Evolutionary conservation across 352 stramenopile species (phyloP).

Genomic region (Pythium phragmiticola): DNA sequence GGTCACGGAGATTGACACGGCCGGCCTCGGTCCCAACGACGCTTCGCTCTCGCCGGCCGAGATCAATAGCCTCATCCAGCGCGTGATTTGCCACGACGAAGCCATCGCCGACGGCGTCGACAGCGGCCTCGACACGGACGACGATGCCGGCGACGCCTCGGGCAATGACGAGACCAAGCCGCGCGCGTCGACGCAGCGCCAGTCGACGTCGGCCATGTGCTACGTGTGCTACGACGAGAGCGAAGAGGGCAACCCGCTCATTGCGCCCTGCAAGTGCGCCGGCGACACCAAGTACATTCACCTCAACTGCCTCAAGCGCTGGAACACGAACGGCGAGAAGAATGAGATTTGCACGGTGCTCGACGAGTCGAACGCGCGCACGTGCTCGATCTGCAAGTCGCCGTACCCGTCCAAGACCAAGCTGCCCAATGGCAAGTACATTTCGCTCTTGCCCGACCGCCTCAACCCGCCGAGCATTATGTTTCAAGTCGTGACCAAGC

Average conservation of each 20-base stretch:
- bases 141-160: constrained; percentile 78
- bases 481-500: constrained; percentile 88
- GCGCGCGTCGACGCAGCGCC: constrained; percentile 60
- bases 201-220: constrained; percentile 81
- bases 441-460: constrained; percentile 74
- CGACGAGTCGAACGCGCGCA: constrained; percentile 81
- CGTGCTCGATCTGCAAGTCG: constrained; percentile 86
- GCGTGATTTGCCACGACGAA: constrained; percentile 81
- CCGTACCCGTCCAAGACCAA: constrained; percentile 82
- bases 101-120: constrained; percentile 66
- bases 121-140: constrained; percentile 83
- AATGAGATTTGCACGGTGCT: constrained; percentile 88
- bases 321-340: constrained; percentile 91
- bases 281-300: constrained; percentile 96
- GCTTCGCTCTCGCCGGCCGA: constrained; percentile 69
- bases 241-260: constrained; percentile 89
- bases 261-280: constrained; percentile 93
- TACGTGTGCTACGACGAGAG: constrained; percentile 89
- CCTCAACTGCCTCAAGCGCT: constrained; percentile 94
- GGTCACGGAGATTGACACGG: constrained; percentile 85
- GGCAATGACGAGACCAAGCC: constrained; percentile 85
- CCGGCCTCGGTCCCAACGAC: constrained; percentile 63
- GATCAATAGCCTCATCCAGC: constrained; percentile 79
- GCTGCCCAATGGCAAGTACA: constrained; percentile 63
- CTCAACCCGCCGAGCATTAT: constrained; percentile 81